phyloP scores from a whole-genome alignment of 2,329 filamentous ascomycete genomes.

The Claviceps sp. region DNA sequence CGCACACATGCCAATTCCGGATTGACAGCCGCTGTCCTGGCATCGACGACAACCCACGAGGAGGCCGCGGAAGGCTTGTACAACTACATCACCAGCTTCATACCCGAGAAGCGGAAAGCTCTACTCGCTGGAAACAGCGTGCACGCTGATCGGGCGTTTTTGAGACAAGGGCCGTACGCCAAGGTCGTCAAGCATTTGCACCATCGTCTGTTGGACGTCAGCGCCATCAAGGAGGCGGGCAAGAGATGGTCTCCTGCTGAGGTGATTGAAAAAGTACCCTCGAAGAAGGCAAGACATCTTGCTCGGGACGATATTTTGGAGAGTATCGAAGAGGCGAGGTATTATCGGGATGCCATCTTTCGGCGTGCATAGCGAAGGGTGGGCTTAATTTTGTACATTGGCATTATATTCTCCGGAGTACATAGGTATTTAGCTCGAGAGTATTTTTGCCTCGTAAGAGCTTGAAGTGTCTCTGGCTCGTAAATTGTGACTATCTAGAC shows the following conservation, averaged over 20 bases:
- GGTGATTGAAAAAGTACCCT: conserved; percentile 44
- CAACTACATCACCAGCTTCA: conserved; percentile 59
- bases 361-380: conserved; percentile 12
- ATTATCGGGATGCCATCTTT: conserved; percentile 65
- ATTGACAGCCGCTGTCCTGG: conserved; percentile 61
- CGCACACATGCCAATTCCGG: conserved; percentile 69
- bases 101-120: conserved; percentile 53
- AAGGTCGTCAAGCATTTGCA: conserved; percentile 65
- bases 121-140: conserved; percentile 87
- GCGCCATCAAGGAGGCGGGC: conserved; percentile 80
- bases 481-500: too few species aligned
- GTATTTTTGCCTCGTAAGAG: too few species aligned
- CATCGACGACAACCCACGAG: conserved; percentile 58
- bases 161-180: conserved; percentile 61
- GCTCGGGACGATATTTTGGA: conserved; percentile 85
- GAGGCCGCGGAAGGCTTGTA: conserved; percentile 62
- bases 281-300: conserved; percentile 66
- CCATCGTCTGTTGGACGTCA: conserved; percentile 86
- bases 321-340: conserved; percentile 83
- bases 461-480: too few species aligned
- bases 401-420: too few species aligned
- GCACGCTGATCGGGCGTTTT: conserved; percentile 76
- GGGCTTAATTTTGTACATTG: too few species aligned
- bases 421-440: too few species aligned
- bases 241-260: conserved; percentile 54